phyloP scores from a whole-genome alignment of 257 asterid genomes.

The Solanum tarijense region DNA sequence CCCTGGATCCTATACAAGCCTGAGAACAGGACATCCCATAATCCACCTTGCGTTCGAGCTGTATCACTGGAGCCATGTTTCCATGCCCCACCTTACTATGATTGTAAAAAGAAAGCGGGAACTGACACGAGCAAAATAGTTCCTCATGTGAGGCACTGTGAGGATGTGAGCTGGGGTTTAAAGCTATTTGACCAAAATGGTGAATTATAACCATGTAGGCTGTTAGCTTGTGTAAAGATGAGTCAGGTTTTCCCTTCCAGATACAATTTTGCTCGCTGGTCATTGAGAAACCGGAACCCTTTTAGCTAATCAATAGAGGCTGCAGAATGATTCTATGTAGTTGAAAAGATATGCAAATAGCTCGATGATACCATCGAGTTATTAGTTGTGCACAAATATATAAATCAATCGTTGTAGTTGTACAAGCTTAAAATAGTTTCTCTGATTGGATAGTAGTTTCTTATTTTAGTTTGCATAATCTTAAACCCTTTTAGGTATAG shows the following conservation, averaged over 20 bases:
- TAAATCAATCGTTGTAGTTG: background rate
- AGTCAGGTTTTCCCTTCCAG: background rate
- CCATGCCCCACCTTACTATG: constrained; percentile 49
- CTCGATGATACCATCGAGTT: background rate
- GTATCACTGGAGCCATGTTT: constrained; percentile 67
- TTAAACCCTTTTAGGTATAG: background rate
- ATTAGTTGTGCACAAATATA: background rate
- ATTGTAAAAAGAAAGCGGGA: constrained; percentile 29
- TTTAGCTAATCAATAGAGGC: background rate
- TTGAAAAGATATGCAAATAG: background rate
- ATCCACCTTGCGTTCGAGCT: constrained; percentile 45
- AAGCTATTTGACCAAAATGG: constrained; percentile 32
- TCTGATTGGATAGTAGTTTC: background rate
- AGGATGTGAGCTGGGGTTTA: constrained; percentile 67
- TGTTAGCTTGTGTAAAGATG: background rate
- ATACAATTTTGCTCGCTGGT: background rate
- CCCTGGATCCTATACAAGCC: constrained; percentile 71
- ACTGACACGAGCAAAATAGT: constrained; percentile 38
- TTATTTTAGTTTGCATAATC: background rate
- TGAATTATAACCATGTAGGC: background rate
- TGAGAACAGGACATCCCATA: constrained; percentile 28
- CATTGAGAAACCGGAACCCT: background rate
- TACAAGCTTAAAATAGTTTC: background rate
- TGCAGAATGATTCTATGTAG: background rate
- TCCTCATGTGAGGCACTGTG: constrained; percentile 59